These are phyloP conservation scores for Microcyclospora pomicola DNA, from an alignment of 2,329 filamentous ascomycete genomes.

Conservation along the genomic window DNA sequence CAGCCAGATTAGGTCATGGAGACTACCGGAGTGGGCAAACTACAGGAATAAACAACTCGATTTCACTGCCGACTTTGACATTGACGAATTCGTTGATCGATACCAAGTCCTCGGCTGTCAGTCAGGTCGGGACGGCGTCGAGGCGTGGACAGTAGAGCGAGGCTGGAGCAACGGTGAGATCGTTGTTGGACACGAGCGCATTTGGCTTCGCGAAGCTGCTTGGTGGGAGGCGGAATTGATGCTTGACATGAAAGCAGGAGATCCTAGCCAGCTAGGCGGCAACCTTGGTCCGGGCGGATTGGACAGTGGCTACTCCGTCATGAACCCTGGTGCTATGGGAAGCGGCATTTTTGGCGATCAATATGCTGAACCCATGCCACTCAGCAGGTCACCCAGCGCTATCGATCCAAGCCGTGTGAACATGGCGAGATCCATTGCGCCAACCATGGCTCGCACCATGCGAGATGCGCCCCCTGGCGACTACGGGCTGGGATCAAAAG, in stretches of 20 bases:
- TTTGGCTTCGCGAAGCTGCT: conserved; percentile 87
- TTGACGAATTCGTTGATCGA: conserved; percentile 77
- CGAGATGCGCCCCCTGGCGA: conserved; percentile 47
- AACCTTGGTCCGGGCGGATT: conserved; percentile 46
- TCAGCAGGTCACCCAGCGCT: conserved; percentile 30
- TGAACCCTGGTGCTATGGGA: conserved; percentile 35
- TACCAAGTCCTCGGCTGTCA: conserved; percentile 75
- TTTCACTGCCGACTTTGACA: conserved; percentile 91
- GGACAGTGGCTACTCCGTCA: conserved; percentile 58
- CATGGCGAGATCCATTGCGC: conserved; percentile 33
- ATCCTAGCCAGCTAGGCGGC: conserved; percentile 34
- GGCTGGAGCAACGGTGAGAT: conserved; percentile 99
- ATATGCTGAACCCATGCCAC: conserved; percentile 38
- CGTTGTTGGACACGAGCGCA: conserved; percentile 73
- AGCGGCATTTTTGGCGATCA: conserved; percentile 13
- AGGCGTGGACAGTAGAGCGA: conserved; percentile 85
- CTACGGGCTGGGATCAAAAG: conserved; percentile 78
- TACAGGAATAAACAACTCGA: conserved; percentile 80
- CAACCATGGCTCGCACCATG: conserved; percentile 47
- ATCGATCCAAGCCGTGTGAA: conserved; percentile 29
- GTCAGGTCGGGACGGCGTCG: conserved; percentile 81
- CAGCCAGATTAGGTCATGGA: conserved; percentile 82
- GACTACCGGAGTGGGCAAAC: conserved; percentile 92
- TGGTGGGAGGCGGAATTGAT: conserved; percentile 99
- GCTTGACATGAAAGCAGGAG: conserved; percentile 70